phyloP scores from a whole-genome alignment of 163 green algal genomes.

The Scenedesmus sp. region DNA sequence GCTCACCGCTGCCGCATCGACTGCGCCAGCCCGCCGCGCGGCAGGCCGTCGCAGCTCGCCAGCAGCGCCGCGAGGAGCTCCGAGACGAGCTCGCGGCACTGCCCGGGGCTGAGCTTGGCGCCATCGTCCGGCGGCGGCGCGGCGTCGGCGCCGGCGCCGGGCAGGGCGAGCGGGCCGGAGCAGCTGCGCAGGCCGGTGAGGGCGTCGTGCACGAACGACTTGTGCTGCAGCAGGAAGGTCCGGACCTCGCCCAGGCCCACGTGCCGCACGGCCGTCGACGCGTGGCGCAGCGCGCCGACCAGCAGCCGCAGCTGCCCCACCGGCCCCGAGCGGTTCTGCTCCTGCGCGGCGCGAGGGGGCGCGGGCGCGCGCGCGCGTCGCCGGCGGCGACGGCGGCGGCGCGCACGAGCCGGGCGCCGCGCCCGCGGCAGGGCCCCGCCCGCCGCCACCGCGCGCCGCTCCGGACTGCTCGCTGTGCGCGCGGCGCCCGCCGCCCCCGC shows the following conservation, averaged over 20 bases:
- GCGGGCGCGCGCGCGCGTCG: too few relatives aligned
- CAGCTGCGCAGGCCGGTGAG: background rate
- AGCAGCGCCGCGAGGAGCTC: slow-evolving; percentile 56
- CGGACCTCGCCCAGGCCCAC: slow-evolving; percentile 64
- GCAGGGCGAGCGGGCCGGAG: too few relatives aligned
- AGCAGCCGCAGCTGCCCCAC: slow-evolving; percentile 60
- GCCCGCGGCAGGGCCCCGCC: too few relatives aligned
- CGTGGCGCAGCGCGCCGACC: slow-evolving; percentile 60
- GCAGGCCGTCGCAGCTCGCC: slow-evolving; percentile 45
- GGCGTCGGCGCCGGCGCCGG: background rate
- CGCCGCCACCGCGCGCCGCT: too few relatives aligned
- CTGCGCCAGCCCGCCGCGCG: slow-evolving; percentile 44
- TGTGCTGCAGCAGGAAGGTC: slow-evolving; percentile 57
- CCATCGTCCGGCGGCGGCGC: too few relatives aligned
- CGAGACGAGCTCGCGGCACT: slow-evolving; percentile 40
- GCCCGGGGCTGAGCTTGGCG: slow-evolving; percentile 17
- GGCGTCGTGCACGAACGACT: slow-evolving; percentile 53
- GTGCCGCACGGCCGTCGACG: slow-evolving; percentile 50
- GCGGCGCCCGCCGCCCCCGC: too few relatives aligned
- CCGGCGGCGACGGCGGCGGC: too few relatives aligned
- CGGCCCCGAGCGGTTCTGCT: slow-evolving; percentile 1
- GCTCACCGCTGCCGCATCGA: slow-evolving; percentile 41
- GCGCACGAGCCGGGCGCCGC: too few relatives aligned
- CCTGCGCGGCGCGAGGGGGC: too few relatives aligned
- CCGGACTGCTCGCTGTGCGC: too few relatives aligned